phyloP scores from a whole-genome alignment of 1,139 yeast species.

The Candida glucosophila region DNA sequence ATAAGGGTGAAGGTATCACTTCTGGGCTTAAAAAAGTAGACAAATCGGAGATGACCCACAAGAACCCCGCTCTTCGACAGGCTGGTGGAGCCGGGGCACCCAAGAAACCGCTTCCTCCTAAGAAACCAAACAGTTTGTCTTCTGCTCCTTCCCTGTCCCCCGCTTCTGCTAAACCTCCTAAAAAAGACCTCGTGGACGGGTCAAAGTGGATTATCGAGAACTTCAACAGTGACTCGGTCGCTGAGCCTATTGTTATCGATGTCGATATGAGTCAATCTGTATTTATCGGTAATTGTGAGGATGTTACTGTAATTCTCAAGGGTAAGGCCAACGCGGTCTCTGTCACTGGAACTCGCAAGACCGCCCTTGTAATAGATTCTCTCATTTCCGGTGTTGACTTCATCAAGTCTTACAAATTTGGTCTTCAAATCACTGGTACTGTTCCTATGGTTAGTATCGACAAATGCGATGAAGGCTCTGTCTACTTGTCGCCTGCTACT shows the following conservation, averaged over 20 bases:
- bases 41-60: conserved; percentile 89
- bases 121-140: conserved; percentile 61
- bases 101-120: conserved; percentile 54
- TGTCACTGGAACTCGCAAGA: conserved; percentile 59
- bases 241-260: conserved; percentile 52
- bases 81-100: conserved; percentile 19
- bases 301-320: conserved; percentile 68
- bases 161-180: conserved; percentile 47
- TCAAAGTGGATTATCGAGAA: conserved; percentile 83
- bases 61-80: conserved; percentile 74
- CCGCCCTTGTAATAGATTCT: conserved; percentile 74
- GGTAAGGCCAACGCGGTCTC: conserved; percentile 92
- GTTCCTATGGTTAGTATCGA: conserved; percentile 83
- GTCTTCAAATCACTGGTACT: conserved; percentile 71
- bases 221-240: conserved; percentile 42
- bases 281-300: conserved; percentile 73
- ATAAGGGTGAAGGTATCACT: conserved; percentile 78
- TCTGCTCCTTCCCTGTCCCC: conserved; percentile 22
- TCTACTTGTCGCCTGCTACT: conserved; percentile 68
- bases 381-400: conserved; percentile 84
- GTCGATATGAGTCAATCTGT: conserved; percentile 84
- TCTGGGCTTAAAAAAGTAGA: conserved; percentile 86
- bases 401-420: conserved; percentile 74
- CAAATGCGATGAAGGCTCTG: conserved; percentile 77
- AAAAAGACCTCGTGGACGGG: conserved; percentile 72